Conservation (phyloP, 176 grass and related monocot species). For the Tuctoria greenei region DNA sequence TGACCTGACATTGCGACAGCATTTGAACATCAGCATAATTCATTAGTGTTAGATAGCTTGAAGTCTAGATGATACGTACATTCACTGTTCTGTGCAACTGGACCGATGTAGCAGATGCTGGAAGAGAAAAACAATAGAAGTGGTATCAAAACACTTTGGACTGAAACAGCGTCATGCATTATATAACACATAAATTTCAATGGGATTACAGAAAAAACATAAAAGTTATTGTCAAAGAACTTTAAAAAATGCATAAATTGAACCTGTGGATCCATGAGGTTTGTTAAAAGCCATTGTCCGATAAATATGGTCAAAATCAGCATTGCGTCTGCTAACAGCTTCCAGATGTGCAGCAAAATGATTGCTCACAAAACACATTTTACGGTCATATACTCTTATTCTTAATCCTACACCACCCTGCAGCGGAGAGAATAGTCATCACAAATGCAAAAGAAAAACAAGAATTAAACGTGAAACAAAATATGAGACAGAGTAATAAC, state of each 20-base stretch:
- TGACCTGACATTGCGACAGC: constrained; percentile 54
- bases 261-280: constrained; percentile 91
- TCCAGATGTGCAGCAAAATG: constrained; percentile 99
- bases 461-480: constrained; percentile 21
- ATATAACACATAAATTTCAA: constrained; percentile 31
- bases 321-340: constrained; percentile 85
- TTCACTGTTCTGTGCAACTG: constrained; percentile 89
- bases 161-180: constrained; percentile 10
- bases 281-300: constrained; percentile 89
- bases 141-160: constrained; percentile 28
- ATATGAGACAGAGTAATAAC: constrained; percentile 4
- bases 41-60: constrained; percentile 9
- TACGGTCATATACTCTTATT: constrained; percentile 92
- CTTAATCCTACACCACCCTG: constrained; percentile 97
- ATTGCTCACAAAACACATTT: constrained; percentile 93
- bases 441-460: constrained; percentile 22
- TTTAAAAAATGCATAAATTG: constrained; percentile 17
- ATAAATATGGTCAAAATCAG: constrained; percentile 93
- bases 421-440: constrained; percentile 41
- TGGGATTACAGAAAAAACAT: not conserved
- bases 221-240: not conserved
- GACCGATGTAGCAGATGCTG: constrained; percentile 94
- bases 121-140: constrained; percentile 27
- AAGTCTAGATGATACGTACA: constrained; percentile 57
- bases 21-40: constrained; percentile 44